A percentile compares a stretch with the other conserved stretches of the same genome.
Conservation (phyloP, 2,329 filamentous ascomycete species). For the Cryphonectria parasitica region DNA sequence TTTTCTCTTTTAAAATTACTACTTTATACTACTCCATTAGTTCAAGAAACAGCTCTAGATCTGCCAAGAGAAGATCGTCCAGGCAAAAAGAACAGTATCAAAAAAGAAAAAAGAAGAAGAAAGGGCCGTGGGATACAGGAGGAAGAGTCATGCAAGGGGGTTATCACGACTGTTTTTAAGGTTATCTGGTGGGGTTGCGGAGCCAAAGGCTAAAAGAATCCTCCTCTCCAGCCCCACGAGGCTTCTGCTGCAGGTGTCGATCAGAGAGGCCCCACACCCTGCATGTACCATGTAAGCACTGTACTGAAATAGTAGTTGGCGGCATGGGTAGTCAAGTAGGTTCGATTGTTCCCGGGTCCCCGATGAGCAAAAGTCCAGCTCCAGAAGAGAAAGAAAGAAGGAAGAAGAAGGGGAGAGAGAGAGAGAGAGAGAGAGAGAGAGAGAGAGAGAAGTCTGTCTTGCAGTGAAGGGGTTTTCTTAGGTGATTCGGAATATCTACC, state of each 20-base stretch:
- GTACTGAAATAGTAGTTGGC: no score
- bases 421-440: no score
- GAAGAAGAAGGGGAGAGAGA: no score
- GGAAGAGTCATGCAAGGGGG: not conserved
- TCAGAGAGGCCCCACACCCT: not conserved
- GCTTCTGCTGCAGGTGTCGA: not conserved
- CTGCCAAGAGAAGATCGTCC: not conserved
- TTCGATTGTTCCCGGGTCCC: no score
- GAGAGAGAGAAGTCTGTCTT: no score
- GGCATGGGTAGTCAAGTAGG: no score
- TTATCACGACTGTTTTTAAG: not conserved
- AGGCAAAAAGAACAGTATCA: not conserved
- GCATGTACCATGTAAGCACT: no score
- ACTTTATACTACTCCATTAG: no score
- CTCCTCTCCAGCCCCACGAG: not conserved
- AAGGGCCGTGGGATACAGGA: not conserved
- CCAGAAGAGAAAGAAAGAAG: no score
- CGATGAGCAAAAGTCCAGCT: no score
- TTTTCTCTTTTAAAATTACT: not conserved
- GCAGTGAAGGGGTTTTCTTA: not conserved
- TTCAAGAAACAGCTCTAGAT: not conserved
- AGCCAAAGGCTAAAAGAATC: not conserved
- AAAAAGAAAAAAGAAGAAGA: not conserved
- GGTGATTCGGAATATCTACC: not conserved
- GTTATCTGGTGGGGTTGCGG: not conserved